These are phyloP conservation scores for Rhizopogon sp. DNA, from an alignment of 768 basidiomycete species.

Conservation along the genomic window DNA sequence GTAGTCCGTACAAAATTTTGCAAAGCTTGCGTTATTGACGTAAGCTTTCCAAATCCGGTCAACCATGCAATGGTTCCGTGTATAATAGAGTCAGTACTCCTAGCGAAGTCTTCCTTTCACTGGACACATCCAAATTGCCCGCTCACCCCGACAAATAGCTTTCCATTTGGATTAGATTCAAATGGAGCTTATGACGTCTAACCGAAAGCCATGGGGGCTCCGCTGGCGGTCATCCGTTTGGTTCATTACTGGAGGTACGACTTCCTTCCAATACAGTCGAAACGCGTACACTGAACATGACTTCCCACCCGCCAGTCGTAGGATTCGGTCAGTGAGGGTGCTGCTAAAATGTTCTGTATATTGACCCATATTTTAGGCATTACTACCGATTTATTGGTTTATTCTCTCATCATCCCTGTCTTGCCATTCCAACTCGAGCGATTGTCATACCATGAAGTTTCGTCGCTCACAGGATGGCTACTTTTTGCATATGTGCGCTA, in stretches of 20 bases:
- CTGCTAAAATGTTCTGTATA: background rate
- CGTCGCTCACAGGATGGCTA: constrained; percentile 54
- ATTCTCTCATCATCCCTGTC: constrained; percentile 58
- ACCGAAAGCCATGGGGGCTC: constrained; percentile 37
- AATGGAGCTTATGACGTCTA: background rate
- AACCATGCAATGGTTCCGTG: background rate
- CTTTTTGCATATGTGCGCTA: constrained; percentile 51
- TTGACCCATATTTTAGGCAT: constrained; percentile 21
- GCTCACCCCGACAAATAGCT: constrained; percentile 8
- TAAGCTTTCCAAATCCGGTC: constrained; percentile 1
- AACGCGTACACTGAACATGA: constrained; percentile 1
- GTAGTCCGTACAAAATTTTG: too few species aligned
- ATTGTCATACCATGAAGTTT: constrained; percentile 41
- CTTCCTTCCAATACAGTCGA: too few species aligned
- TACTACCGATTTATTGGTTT: constrained; percentile 51
- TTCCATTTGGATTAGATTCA: background rate
- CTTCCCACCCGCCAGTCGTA: constrained; percentile 30
- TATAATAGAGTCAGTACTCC: background rate
- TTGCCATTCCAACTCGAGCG: constrained; percentile 57
- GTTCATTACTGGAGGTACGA: constrained; percentile 45
- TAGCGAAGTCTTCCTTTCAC: background rate
- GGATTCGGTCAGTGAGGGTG: constrained; percentile 36
- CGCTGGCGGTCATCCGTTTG: constrained; percentile 55
- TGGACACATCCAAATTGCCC: background rate
- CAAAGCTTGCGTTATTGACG: background rate